Base-by-base conservation (phyloP, 108 stramenopile species). In the Pseudonitzschia pungens region DNA sequence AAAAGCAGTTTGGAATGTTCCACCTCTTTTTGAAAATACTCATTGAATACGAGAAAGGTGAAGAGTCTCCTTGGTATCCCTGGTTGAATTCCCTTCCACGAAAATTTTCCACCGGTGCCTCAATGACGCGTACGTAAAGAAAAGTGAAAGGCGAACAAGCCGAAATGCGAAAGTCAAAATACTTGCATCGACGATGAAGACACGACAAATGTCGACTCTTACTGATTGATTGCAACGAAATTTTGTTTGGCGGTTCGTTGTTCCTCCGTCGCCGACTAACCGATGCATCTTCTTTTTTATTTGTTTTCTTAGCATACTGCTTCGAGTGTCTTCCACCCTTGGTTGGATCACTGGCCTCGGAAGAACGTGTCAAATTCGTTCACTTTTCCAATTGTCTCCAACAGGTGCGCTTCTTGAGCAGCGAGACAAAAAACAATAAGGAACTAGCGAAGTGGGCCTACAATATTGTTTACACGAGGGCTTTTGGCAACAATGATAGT, bases 51-150 rank as follows among this genome's bases (percentile, higher is more conserved):
- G 84, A 88, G 44, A 53, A 41, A 15, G 81, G 78, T 11, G 74
- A 76, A 14, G 70, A 78, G 57, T 83, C 82, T 21, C 75, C 81
- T 12, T 88, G 74, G 63, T 67, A 65, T 48, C 83, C 87, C 31
- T 88, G 74, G 66, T 52, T 88, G 44, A 81, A 84, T 57, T 48
- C 71, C 1, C 20, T 88, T 52, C 87, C 87, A 24, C 73, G 87
- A 32, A 60, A 71, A 50, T 88, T 73, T 63, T 79, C 65, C 43
- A 86, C 67, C 27, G 76, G 81, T 33, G 81, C 72, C 26, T 77
- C 75, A 53, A 83, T 88, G 84, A 62, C 60, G 36, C 45, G 81
- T 69, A 33, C 26, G 41, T 65, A 55, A 4, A 11, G 60, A 33
- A 9, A 18, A 70, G 15, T 70, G 33, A 52, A 3, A 28, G 4